Base-by-base conservation (phyloP, 192 early-diverging fungal species). In the Mortierella alpina region DNA sequence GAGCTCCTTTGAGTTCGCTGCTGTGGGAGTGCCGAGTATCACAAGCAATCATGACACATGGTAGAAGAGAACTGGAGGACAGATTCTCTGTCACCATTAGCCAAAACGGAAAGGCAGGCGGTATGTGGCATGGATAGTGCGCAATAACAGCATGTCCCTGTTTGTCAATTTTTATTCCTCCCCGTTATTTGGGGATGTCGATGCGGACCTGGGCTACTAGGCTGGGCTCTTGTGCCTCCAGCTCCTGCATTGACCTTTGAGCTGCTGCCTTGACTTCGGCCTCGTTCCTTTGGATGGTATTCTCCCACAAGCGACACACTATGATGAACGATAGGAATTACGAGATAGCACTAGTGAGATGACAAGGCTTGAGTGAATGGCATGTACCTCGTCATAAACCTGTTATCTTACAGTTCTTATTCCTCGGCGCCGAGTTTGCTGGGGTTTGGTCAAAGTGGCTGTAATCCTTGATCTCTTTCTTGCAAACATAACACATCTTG, bases 241-340 rank as follows among this genome's bases (percentile, higher is more conserved):
- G 60, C 14, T 65, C 70, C 12, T 63, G 58, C 7, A 80, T 7
- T 17, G 54, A 63, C 22, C 49, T 66, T 53, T 87, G 52, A 2
- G 73, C 78, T 14, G 88, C 88, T 44, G 72, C 67, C 46, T 75
- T 75, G 40, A 90, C 88, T 7, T 90, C 88, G 3, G 67, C 59
- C 9, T 47, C 76, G 59, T 90, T 86, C 14, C 88, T 71, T 20
- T 83, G 40, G 4, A 69, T 61, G 0, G 85, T 75, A 59, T 90
- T 72, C 22, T 90, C 88, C 74, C 77, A 90, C 4, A 90, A 76
- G 12, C 82, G 78, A 51, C 88, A 90, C 13, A 54, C 77, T 73
- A 67, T 52, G 8, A 47, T 4, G 40, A 39, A 60, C 11, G 42
- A 20, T 46, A 4, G 12, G 59, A n/a, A 10, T 22, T 6, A 18